These are phyloP conservation scores for Helianthus tuberosus DNA, from an alignment of 129 eudicot genomes.

Conservation along the genomic window DNA sequence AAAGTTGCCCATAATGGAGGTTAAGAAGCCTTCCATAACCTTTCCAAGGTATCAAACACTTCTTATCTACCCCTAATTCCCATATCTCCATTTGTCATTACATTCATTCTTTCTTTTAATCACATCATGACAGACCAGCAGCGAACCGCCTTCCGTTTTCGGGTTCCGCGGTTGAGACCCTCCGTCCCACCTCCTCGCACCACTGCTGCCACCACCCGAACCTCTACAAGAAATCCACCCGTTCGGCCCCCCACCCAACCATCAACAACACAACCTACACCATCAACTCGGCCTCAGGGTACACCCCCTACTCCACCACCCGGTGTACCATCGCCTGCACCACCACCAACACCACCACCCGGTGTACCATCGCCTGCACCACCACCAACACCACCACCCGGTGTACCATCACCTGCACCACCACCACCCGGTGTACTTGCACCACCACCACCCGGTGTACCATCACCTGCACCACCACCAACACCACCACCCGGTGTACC, in stretches of 20 bases:
- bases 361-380: too few species aligned
- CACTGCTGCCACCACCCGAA: slow-evolving; percentile 5
- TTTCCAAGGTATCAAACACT: slow-evolving; percentile 43
- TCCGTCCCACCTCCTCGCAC: slow-evolving; percentile 39
- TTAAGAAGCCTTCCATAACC: slow-evolving; percentile 26
- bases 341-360: too few species aligned
- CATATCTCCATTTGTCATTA: not conserved
- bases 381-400: not conserved
- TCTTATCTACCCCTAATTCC: slow-evolving; percentile 28
- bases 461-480: not conserved
- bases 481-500: too few species aligned
- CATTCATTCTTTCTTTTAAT: slow-evolving; percentile 20
- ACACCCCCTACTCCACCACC: slow-evolving; percentile 5
- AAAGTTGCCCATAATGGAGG: slow-evolving; percentile 31
- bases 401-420: not conserved
- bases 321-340: not conserved
- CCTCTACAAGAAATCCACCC: slow-evolving; percentile 13
- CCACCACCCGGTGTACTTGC: too few species aligned
- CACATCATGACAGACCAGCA: slow-evolving; percentile 54
- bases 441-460: too few species aligned
- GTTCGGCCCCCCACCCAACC: not conserved
- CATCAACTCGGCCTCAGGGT: not conserved
- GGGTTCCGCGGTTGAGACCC: slow-evolving; percentile 55
- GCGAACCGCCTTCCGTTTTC: slow-evolving; percentile 50
- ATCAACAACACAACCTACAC: slow-evolving; percentile 13